Evolutionary conservation across 2,329 filamentous ascomycete species (phyloP).

Genomic region (Zymoseptoria brevis): DNA sequence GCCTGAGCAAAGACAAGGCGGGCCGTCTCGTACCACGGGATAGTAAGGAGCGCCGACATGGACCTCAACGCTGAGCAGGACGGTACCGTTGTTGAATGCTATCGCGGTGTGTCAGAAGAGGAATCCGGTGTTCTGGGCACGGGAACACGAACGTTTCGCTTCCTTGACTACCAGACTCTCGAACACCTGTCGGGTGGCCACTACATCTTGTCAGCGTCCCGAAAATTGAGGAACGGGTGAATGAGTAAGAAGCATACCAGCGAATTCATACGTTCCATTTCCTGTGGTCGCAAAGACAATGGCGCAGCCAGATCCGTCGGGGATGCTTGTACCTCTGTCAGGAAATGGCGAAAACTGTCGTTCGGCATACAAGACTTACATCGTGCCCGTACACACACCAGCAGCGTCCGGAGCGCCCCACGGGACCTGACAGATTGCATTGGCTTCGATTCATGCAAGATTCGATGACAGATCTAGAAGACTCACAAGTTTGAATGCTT

Average conservation of each 20-base stretch:
- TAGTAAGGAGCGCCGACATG: slow-evolving; percentile 4
- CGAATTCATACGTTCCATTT: slow-evolving; percentile 12
- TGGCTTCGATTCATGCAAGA: not conserved
- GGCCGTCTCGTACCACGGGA: not conserved
- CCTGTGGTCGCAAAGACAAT: slow-evolving; percentile 14
- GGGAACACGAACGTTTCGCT: not conserved
- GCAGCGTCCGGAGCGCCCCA: slow-evolving; percentile 10
- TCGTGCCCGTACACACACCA: slow-evolving; percentile 6
- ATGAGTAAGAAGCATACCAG: not conserved
- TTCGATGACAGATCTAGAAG: not conserved
- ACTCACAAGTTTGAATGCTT: slow-evolving; percentile 1
- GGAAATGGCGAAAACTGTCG: not conserved
- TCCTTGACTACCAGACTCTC: slow-evolving; percentile 2
- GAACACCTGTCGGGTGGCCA: slow-evolving; percentile 12
- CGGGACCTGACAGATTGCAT: slow-evolving; percentile 4
- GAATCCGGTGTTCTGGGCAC: not conserved
- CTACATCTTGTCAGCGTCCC: not conserved
- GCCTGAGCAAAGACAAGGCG: not conserved
- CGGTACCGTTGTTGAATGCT: slow-evolving; percentile 11
- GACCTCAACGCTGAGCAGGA: slow-evolving; percentile 8
- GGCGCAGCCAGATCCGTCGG: slow-evolving; percentile 5
- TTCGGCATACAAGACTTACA: slow-evolving; percentile 1
- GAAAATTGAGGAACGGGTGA: too few relatives aligned
- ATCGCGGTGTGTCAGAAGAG: not conserved
- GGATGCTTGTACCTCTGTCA: slow-evolving; percentile 2